Percentiles rank a stretch among this genome's conserved stretches.
These are phyloP conservation scores for Cryptococcus amylolentus DNA, from an alignment of 1,284 basidiomycete species.

Conservation along the genomic window DNA sequence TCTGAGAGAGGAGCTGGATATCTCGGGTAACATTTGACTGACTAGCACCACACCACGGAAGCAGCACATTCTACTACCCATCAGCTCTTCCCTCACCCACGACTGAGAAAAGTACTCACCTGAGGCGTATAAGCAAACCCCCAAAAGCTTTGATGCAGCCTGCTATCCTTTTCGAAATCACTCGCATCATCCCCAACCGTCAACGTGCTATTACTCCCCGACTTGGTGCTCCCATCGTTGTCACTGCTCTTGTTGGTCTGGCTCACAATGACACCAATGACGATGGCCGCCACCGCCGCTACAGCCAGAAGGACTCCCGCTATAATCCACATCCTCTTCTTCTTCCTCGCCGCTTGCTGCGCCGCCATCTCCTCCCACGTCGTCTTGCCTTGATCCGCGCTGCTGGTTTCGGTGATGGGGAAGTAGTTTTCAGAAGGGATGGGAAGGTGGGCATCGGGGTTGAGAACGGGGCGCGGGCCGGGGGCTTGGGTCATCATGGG, in stretches of 20 bases:
- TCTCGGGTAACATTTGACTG: constrained; percentile 52
- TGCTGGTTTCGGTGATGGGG: constrained; percentile 4
- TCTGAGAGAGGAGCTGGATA: constrained; percentile 48
- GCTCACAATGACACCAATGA: constrained; percentile 34
- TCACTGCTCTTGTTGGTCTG: constrained; percentile 23
- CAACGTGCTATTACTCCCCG: constrained; percentile 9
- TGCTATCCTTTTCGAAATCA: constrained; percentile 61
- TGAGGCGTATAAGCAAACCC: constrained; percentile 70
- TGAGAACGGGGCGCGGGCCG: constrained; percentile 1
- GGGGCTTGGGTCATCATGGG: constrained; percentile 10
- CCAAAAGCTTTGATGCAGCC: constrained; percentile 63
- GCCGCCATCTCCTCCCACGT: neutral
- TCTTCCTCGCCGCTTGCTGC: constrained; percentile 3
- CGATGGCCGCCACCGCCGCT: constrained; percentile 26
- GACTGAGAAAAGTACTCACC: constrained; percentile 39
- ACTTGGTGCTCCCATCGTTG: neutral
- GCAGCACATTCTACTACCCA: constrained; percentile 10
- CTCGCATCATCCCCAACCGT: constrained; percentile 61
- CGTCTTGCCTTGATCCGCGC: neutral
- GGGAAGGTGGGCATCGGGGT: constrained; percentile 23
- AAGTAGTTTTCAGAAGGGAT: constrained; percentile 33
- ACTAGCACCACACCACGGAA: constrained; percentile 49
- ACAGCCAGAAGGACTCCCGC: constrained; percentile 27
- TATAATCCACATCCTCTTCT: constrained; percentile 29
- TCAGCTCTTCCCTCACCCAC: neutral